Evolutionary conservation across 2,329 filamentous ascomycete genomes (phyloP).

Genomic region (Venturiaceae sp.): DNA sequence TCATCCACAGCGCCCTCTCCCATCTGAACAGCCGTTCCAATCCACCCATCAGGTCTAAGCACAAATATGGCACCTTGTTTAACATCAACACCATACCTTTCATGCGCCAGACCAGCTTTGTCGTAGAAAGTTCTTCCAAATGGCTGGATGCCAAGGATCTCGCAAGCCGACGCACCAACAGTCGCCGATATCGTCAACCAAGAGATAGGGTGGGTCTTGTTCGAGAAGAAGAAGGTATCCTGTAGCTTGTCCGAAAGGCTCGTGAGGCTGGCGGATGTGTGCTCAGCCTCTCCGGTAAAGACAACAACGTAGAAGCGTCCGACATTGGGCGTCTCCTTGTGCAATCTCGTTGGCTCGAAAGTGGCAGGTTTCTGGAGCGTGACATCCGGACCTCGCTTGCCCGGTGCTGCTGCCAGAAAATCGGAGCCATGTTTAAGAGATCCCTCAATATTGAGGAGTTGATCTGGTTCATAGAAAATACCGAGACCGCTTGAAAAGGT

Average conservation of each 20-base stretch:
- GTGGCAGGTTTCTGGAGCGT: conserved; percentile 35
- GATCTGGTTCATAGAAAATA: conserved; percentile 23
- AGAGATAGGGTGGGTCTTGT: conserved; percentile 12
- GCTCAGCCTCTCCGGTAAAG: conserved; percentile 26
- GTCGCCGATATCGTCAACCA: conserved; percentile 18
- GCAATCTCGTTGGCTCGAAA: conserved; percentile 32
- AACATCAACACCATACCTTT: conserved; percentile 19
- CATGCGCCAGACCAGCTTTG: conserved; percentile 19
- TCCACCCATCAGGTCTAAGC: conserved; percentile 23
- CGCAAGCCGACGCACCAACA: conserved; percentile 19
- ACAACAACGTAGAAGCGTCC: conserved; percentile 33
- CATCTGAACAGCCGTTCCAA: conserved; percentile 16
- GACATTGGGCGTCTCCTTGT: conserved; percentile 33
- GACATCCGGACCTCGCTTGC: conserved; percentile 38
- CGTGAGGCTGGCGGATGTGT: conserved; percentile 5
- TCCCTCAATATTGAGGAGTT: conserved; percentile 21
- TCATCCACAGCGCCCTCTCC: conserved; percentile 9
- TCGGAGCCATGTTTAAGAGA: conserved; percentile 2
- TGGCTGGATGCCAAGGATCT: conserved; percentile 19
- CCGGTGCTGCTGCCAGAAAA: conserved; percentile 21
- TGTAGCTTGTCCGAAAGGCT: conserved; percentile 10
- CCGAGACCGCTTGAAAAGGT: conserved; percentile 18
- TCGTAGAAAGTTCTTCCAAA: conserved; percentile 29
- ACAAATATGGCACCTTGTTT: conserved; percentile 19
- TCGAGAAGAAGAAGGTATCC: conserved; percentile 11